Evolutionary conservation across 164 flowering plant species (phyloP).

Genomic region (Sextonia rubra): DNA sequence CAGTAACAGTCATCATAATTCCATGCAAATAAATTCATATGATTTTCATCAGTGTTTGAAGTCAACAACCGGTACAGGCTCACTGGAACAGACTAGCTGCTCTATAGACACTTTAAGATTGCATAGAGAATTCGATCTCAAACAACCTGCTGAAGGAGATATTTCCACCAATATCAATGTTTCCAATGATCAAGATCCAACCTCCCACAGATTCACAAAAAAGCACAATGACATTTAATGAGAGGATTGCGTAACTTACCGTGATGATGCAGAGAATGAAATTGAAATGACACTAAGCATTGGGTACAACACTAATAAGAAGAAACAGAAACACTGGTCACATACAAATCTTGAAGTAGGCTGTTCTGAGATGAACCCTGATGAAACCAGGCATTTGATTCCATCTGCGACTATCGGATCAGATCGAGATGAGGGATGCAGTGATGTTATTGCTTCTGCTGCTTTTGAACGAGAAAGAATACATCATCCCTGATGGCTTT

Average conservation of each 20-base stretch:
- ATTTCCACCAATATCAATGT: constrained; percentile 14
- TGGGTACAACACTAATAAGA: constrained; percentile 35
- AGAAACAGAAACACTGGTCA: constrained; percentile 14
- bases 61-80: constrained; percentile 21
- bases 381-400: constrained; percentile 17
- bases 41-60: constrained; percentile 14
- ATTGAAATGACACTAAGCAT: constrained; percentile 63
- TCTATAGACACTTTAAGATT: constrained; percentile 30
- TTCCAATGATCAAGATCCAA: constrained; percentile 16
- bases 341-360: constrained; percentile 5
- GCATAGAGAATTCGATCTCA: constrained; percentile 42
- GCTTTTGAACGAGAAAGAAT: constrained; percentile 33
- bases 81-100: constrained; percentile 35
- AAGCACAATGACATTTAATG: constrained; percentile 10
- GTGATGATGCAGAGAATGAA: constrained; percentile 29
- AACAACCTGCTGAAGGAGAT: constrained; percentile 33
- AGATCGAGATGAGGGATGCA: constrained; percentile 31
- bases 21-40: constrained; percentile 13
- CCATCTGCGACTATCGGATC: constrained; percentile 21
- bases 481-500: constrained; percentile 53
- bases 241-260: not conserved
- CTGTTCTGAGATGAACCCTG: constrained; percentile 9
- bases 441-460: constrained; percentile 21
- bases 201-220: constrained; percentile 11
- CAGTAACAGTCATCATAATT: constrained; percentile 9